Conservation (phyloP, 805 yeast species). For the Zygosaccharomyces bailii region DNA sequence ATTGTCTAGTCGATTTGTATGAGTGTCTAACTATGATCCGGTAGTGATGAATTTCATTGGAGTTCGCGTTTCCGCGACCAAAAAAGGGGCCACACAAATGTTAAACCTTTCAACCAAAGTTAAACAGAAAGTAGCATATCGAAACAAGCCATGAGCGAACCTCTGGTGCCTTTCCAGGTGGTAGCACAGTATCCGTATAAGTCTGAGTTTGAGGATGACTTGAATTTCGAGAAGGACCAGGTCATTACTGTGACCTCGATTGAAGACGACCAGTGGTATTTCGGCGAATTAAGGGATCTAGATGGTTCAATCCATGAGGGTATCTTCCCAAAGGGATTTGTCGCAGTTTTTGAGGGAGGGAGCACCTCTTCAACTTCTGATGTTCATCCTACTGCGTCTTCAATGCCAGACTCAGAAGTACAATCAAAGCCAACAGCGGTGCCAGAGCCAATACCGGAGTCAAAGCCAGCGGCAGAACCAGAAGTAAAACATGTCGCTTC, state of each 20-base stretch:
- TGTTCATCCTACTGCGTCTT: background rate
- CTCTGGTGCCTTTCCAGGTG: conserved; percentile 58
- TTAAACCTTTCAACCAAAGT: background rate
- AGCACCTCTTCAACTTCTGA: background rate
- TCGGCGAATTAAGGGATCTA: conserved; percentile 54
- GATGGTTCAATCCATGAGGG: conserved; percentile 53
- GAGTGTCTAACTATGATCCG: too few relatives aligned
- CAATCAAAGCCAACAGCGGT: background rate
- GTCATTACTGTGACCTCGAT: conserved; percentile 68
- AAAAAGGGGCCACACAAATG: conserved; percentile 11
- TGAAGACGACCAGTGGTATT: conserved; percentile 91
- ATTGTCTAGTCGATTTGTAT: background rate
- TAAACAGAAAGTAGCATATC: conserved; percentile 12
- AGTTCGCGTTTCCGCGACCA: conserved; percentile 3
- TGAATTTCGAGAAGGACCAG: conserved; percentile 66
- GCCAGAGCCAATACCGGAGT: background rate
- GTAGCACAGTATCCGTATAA: conserved; percentile 64
- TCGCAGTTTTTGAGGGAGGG: conserved; percentile 37
- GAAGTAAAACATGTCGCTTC: background rate
- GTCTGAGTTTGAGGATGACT: conserved; percentile 79
- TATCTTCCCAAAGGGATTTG: conserved; percentile 86
- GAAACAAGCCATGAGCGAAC: conserved; percentile 27
- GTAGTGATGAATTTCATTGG: too few relatives aligned
- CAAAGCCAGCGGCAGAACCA: background rate
- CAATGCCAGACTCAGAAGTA: background rate